Base-by-base conservation (phyloP, 2,329 filamentous ascomycete genomes). In the Fusarium oligoseptatum region DNA sequence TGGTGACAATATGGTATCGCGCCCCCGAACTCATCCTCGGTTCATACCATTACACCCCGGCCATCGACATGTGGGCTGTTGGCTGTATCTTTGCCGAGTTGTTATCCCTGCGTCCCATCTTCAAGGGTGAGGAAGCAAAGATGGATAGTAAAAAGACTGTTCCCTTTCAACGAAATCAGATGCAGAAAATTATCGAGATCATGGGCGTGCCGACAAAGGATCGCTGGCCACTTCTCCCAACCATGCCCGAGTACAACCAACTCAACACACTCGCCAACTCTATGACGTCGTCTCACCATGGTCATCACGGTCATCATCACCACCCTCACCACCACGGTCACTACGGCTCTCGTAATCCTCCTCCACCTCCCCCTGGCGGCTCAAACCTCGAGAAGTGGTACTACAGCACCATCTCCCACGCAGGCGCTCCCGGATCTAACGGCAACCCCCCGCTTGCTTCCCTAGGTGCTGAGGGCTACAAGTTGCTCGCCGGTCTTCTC, bases 1-100 rank as follows among this genome's bases (percentile, higher is more conserved):
- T 99, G 62, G 97, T 99, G 15, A 99, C 97, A 0, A 99, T 99
- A 73, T 99, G 97, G 97, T 99, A 99, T 80, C 94, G 97, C 24
- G 97, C 97, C 0, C 97, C 97, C 0, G 97, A 99, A 83, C 88
- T 99, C 5, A 90, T 99, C 2, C 90, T 99, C 4, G 97, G 97
- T 3, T 95, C 93, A 60, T 90, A 94, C n/a, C 97, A 99, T 83
- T 99, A 99, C 84, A 98, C 97, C 0, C 95, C 97, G 0, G 96
- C 97, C 24, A 95, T 99, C 74, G 97, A 99, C 82, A 92, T 98
- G 83, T 99, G 97, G 97, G 97, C 97, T 3, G 92, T 99, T 1
- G 97, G 97, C 1, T 99, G 97, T 82, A 99, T 99, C 79, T 98
- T 99, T 80, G 97, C 97, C 3, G 97, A 99, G 82, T 87, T 99